These are phyloP conservation scores for Stachybotrys elegans DNA, from an alignment of 2,329 filamentous ascomycete species.

Conservation along the genomic window DNA sequence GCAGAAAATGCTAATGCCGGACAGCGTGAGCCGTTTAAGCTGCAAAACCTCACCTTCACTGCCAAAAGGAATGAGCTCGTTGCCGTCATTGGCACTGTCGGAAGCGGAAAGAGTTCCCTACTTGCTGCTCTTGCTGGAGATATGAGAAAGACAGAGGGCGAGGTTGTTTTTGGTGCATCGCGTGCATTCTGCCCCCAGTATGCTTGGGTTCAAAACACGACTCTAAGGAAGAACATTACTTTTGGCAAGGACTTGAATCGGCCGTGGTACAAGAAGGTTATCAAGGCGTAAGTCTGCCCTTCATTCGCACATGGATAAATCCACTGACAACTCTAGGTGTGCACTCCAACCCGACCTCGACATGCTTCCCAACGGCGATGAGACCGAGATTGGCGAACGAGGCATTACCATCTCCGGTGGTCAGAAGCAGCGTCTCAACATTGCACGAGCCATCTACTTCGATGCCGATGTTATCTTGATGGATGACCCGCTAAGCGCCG, in stretches of 20 bases:
- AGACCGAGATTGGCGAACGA: constrained; percentile 90
- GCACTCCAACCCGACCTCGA: constrained; percentile 81
- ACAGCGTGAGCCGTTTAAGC: constrained; percentile 63
- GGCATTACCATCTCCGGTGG: constrained; percentile 94
- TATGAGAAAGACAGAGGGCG: constrained; percentile 78
- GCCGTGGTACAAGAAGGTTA: constrained; percentile 77
- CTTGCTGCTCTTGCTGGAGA: constrained; percentile 87
- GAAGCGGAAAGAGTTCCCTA: constrained; percentile 84
- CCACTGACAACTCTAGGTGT: constrained; percentile 46
- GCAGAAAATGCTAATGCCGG: constrained; percentile 53
- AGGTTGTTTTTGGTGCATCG: constrained; percentile 70
- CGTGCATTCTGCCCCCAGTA: constrained; percentile 94
- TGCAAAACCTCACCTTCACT: constrained; percentile 62
- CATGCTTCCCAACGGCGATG: constrained; percentile 85
- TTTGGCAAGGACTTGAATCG: constrained; percentile 77
- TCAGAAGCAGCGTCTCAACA: constrained; percentile 92
- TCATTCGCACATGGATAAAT: constrained; percentile 5
- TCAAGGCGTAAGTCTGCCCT: constrained; percentile 57
- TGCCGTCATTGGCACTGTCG: constrained; percentile 84
- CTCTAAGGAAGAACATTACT: constrained; percentile 80
- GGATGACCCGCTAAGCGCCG: constrained; percentile 65
- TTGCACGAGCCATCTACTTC: constrained; percentile 75
- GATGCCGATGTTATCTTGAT: constrained; percentile 63
- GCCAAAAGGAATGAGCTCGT: constrained; percentile 72
- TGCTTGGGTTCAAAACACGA: constrained; percentile 94